Conservation (phyloP, 495 filamentous ascomycete species). For the Penicillium riverlandense region DNA sequence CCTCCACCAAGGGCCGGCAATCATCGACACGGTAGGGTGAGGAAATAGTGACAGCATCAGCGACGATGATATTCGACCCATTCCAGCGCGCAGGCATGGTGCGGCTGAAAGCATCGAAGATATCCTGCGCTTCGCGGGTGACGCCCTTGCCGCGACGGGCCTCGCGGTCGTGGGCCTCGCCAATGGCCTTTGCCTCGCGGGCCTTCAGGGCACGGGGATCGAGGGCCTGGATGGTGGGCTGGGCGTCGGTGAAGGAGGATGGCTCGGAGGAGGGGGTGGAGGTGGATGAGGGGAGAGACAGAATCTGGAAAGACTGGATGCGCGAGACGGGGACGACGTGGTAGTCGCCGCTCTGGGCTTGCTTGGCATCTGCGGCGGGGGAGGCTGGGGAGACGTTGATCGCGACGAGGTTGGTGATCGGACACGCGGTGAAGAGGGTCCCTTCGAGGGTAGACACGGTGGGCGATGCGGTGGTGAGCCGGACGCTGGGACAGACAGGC, state of each 20-base stretch:
- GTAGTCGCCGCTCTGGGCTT: slow-evolving; percentile 48
- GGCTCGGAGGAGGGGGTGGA: slow-evolving; percentile 25
- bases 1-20: slow-evolving; percentile 42
- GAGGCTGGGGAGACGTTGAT: slow-evolving; percentile 43
- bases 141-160: slow-evolving; percentile 54
- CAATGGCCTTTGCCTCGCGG: slow-evolving; percentile 47
- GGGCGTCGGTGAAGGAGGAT: slow-evolving; percentile 35
- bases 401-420: slow-evolving; percentile 57
- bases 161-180: slow-evolving; percentile 47
- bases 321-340: slow-evolving; percentile 58
- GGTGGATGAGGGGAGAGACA: slow-evolving; percentile 58
- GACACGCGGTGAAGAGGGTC: slow-evolving; percentile 59
- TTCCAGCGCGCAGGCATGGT: slow-evolving; percentile 62
- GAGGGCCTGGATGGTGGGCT: slow-evolving; percentile 37
- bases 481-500: slow-evolving; percentile 39
- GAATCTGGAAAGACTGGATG: slow-evolving; percentile 51
- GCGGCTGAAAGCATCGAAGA: slow-evolving; percentile 58
- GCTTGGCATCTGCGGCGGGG: slow-evolving; percentile 27
- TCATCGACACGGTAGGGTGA: slow-evolving; percentile 55
- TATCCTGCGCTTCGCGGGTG: slow-evolving; percentile 58
- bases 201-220: slow-evolving; percentile 45
- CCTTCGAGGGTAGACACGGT: slow-evolving; percentile 49
- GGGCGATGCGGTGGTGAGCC: slow-evolving; percentile 49
- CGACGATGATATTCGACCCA: slow-evolving; percentile 54
- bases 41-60: slow-evolving; percentile 55